These are phyloP conservation scores for Kingdonia uniflora DNA, from an alignment of 164 flowering plant genomes.

Conservation along the genomic window DNA sequence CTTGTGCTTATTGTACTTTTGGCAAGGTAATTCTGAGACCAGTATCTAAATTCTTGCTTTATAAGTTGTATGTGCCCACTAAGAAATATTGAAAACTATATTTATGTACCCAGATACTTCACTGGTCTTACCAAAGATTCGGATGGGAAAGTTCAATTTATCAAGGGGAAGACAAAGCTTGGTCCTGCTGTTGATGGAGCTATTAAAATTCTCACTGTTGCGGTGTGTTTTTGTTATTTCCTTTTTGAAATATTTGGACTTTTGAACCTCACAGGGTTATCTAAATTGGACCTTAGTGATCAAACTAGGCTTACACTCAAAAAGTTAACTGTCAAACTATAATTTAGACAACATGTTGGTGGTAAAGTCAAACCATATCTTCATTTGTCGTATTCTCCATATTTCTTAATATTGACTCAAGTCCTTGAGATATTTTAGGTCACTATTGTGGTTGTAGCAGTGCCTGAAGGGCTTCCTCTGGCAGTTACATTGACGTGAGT, in stretches of 20 bases:
- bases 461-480: conserved; percentile 97
- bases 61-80: no score
- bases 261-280: no score
- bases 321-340: no score
- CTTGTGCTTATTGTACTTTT: conserved; percentile 64
- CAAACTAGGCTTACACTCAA: no score
- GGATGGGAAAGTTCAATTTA: conserved; percentile 34
- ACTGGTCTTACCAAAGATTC: conserved; percentile 59
- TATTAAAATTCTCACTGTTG: conserved; percentile 76
- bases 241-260: no score
- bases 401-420: no score
- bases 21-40: conserved; percentile 35
- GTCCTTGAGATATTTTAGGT: conserved; percentile 35
- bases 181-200: conserved; percentile 57
- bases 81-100: background rate
- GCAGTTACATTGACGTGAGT: conserved; percentile 98
- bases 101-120: conserved; percentile 42
- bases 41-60: no score
- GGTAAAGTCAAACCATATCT: no score
- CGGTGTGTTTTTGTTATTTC: conserved; percentile 47
- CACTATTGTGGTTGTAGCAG: conserved; percentile 97
- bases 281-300: no score
- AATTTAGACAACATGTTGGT: no score
- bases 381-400: no score
- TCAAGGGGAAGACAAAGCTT: conserved; percentile 40